Conservation (phyloP, 192 early-diverging fungal species). For the Linnemannia hyalina region DNA sequence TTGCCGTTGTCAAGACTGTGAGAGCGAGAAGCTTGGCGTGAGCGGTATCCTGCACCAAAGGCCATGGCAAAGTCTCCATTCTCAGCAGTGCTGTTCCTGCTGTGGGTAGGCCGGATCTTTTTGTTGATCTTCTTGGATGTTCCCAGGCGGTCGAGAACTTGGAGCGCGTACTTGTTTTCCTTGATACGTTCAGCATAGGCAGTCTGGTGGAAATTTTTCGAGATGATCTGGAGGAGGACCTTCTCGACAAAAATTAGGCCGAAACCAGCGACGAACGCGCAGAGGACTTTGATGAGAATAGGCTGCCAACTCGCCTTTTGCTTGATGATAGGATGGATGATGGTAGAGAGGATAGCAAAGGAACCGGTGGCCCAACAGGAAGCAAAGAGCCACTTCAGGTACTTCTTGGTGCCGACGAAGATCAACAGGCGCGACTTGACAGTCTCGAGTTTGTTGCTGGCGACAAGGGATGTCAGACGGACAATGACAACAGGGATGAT, state of each 20-base stretch:
- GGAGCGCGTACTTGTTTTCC: conserved; percentile 69
- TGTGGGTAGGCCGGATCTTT: conserved; percentile 28
- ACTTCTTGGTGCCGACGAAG: conserved; percentile 67
- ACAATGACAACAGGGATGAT: conserved; percentile 67
- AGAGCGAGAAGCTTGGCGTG: conserved; percentile 47
- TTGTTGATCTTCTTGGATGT: conserved; percentile 58
- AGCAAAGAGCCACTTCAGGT: conserved; percentile 68
- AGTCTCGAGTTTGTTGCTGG: conserved; percentile 62
- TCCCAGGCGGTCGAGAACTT: conserved; percentile 71
- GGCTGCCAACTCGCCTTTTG: conserved; percentile 59
- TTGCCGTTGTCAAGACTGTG: conserved; percentile 32
- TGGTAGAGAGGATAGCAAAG: conserved; percentile 67
- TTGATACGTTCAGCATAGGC: conserved; percentile 76
- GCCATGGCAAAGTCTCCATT: conserved; percentile 41
- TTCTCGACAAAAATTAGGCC: conserved; percentile 70
- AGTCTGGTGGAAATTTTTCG: conserved; percentile 73
- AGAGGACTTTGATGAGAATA: conserved; percentile 68
- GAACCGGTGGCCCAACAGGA: conserved; percentile 62
- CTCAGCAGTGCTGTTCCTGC: conserved; percentile 49
- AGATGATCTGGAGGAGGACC: conserved; percentile 71
- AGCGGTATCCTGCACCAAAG: conserved; percentile 32
- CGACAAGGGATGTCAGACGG: conserved; percentile 58
- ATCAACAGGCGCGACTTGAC: conserved; percentile 66
- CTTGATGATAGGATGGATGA: conserved; percentile 58
- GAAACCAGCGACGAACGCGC: conserved; percentile 62